Evolutionary conservation across 257 asterid species (phyloP), one percentile per base, ranked within the genome.

Genomic region (Phtheirospermum japonicum): DNA sequence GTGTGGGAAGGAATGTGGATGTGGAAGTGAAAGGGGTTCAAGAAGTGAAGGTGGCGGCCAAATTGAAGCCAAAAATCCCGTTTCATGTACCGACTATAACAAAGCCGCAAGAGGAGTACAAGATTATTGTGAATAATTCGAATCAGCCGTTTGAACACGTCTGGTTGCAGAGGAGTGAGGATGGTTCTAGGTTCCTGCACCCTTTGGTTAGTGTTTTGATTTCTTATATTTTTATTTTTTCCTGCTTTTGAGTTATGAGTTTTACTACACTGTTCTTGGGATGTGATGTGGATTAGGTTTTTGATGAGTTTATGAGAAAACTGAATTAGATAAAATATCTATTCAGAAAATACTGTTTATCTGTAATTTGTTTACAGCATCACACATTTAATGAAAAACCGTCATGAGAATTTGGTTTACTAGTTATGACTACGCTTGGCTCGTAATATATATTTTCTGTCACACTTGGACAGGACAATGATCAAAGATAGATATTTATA

Each of bases 91-190:
- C 96, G 2, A 73, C 75, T 5, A 72, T 93, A 31, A 78, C 85
- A 2, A 77, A 63, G 77, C 97, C 97, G 0, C 99, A 93, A 30
- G 99, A 93, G 2, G 89, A 74, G 83, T 89, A 69, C 53, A 93
- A 85, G 80, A 87, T 93, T 26, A 76, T 87, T 18, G 94, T 93
- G 64, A 85, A 89, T 75, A 89, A 89, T 73, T 8, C 71, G 8
- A 89, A 93, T 54, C 90, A 85, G 83, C 94, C 95, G 0, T 80
- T 85, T 56, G 94, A 89, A 53, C 99, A 93, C 59, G 97, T 89
- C 33, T 93, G 96, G 97, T 64, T 89, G 80, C 83, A 85, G 77
- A 87, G 54, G 77, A 82, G 80, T 63, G 94, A 87, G 65, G 95
- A 89, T 73, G 95, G 85, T 65, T 76, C 82, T 19, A 71, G 79